Percentiles rank a stretch among this genome's conserved stretches.
Evolutionary conservation across 169 alveolate genomes (phyloP).

Genomic region (Plasmodium falciparum): DNA sequence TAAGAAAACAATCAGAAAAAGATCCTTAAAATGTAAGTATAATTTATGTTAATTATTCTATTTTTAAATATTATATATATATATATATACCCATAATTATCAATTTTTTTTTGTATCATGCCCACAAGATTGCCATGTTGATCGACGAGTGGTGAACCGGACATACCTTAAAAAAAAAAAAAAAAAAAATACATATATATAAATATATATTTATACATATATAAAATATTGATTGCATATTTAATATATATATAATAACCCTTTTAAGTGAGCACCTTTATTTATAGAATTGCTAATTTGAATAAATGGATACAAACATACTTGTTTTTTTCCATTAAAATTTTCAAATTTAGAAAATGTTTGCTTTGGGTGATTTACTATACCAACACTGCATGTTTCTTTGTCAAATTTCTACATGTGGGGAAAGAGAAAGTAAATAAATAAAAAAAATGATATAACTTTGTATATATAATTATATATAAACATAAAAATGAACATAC

Average conservation of each 20-base stretch:
- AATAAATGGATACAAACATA: conserved; percentile 52
- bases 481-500: conserved; percentile 14
- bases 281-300: conserved; percentile 74
- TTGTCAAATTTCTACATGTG: conserved; percentile 49
- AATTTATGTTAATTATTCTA: background rate
- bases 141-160: conserved; percentile 67
- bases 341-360: conserved; percentile 43
- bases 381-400: conserved; percentile 51
- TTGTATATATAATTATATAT: background rate
- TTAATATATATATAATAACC: background rate
- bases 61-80: background rate
- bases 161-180: conserved; percentile 54
- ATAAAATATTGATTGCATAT: background rate
- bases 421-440: background rate
- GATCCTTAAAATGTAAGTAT: too few relatives aligned
- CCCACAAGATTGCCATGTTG: conserved; percentile 63
- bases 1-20: too few relatives aligned
- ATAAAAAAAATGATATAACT: background rate
- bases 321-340: conserved; percentile 28
- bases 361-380: conserved; percentile 69
- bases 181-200: background rate
- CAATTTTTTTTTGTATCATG: conserved; percentile 73
- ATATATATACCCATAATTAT: conserved; percentile 54
- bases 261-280: conserved; percentile 36
- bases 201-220: too few relatives aligned